These are phyloP conservation scores for Fusarium sp. DNA, from an alignment of 2,329 filamentous ascomycete species.

Conservation along the genomic window DNA sequence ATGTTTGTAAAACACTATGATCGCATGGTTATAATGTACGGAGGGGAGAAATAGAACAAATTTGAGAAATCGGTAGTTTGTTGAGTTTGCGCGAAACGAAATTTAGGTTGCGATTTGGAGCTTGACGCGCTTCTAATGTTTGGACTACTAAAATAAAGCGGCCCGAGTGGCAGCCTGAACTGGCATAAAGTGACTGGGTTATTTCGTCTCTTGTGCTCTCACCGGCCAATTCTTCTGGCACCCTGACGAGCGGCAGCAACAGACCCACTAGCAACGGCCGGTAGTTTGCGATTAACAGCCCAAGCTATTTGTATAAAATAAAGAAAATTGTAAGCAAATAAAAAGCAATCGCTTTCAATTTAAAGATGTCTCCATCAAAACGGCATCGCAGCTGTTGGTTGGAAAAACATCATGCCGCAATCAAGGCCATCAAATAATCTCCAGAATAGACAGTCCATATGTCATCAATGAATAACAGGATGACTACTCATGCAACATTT, in stretches of 20 bases:
- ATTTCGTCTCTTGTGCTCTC: background rate
- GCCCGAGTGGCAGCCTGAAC: no score
- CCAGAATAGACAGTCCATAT: background rate
- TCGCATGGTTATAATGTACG: slow-evolving; percentile 30
- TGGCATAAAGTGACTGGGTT: background rate
- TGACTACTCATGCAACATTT: background rate
- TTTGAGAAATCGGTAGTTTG: background rate
- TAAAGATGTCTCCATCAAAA: no score
- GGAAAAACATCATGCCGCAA: no score
- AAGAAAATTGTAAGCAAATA: background rate
- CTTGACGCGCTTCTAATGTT: slow-evolving; percentile 24
- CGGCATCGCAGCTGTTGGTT: no score
- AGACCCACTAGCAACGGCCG: slow-evolving; percentile 13
- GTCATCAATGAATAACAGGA: background rate
- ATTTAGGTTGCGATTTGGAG: slow-evolving; percentile 29
- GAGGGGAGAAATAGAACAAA: background rate
- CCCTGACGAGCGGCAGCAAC: background rate
- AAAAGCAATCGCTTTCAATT: no score
- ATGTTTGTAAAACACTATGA: slow-evolving; percentile 2
- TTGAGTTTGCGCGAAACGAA: slow-evolving; percentile 11
- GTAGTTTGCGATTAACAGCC: background rate
- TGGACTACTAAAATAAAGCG: background rate
- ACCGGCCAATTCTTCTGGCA: background rate
- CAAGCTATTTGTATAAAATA: background rate
- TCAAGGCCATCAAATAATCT: background rate